These are phyloP conservation scores for Solanum paucissectum DNA, from an alignment of 257 asterid genomes.

Conservation along the genomic window DNA sequence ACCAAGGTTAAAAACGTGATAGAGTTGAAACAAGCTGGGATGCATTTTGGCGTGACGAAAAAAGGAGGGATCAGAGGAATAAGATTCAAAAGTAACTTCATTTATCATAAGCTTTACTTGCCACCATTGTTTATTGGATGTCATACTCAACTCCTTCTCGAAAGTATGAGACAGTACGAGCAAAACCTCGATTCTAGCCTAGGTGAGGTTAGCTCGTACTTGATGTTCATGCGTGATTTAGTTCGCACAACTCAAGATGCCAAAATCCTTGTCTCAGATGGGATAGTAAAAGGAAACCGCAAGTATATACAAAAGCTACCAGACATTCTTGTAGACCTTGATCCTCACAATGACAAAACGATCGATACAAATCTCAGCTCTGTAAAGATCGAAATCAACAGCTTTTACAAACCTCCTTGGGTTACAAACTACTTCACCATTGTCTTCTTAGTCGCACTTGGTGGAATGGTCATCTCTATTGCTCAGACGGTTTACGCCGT, in stretches of 20 bases:
- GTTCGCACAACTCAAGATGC: constrained; percentile 6
- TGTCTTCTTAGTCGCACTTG: not conserved
- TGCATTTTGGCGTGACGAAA: not conserved
- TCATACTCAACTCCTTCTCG: not conserved
- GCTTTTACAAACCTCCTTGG: not conserved
- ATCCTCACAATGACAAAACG: not conserved
- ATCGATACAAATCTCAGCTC: not conserved
- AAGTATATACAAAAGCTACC: not conserved
- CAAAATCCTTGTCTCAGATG: not conserved
- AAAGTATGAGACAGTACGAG: constrained; percentile 4
- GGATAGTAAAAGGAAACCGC: not conserved
- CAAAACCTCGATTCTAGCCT: not conserved
- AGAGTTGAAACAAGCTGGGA: constrained; percentile 1
- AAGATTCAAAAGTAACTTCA: not conserved
- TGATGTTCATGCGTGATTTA: constrained; percentile 13
- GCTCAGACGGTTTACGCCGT: not conserved
- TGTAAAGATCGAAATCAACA: not conserved
- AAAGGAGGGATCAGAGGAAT: constrained; percentile 2
- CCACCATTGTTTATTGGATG: constrained; percentile 1
- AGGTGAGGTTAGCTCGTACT: constrained; percentile 3
- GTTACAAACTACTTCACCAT: not conserved
- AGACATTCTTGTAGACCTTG: not conserved
- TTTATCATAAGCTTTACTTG: not conserved
- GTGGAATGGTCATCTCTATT: not conserved
- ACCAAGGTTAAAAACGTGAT: not conserved